Evolutionary conservation across 1,284 basidiomycete genomes (phyloP), one percentile per base, ranked within the genome.

Genomic region (Omphalotus olearius): DNA sequence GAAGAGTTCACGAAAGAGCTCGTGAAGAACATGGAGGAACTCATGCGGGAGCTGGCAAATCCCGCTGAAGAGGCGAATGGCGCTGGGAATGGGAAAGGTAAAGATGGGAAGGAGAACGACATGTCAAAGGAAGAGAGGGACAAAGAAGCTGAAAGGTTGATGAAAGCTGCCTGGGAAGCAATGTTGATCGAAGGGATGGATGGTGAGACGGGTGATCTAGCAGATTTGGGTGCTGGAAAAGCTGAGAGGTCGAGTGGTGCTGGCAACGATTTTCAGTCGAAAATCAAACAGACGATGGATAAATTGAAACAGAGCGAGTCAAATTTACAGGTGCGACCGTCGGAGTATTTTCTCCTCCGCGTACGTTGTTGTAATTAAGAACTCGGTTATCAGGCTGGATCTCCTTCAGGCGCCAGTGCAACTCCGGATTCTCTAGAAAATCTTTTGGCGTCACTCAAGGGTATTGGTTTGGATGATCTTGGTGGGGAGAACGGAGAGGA

Each of bases 11-110:
- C 87, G 39, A 74, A 78, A 38, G 85, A 91, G 62, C 75, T 97
- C 41, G 82, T 85, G 5, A 75, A 80, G 62, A 88, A 83, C 28
- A 96, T 98, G 93, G 90, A 93, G 64, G 73, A 73, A n/a, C 75
- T 97, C 42, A 82, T 97, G 74, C 76, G 77, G 17, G 86, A 85
- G 61, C 74, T 96, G 14, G 71, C 41, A 2, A 23, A 33, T 23
- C 23, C 23, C 5, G 23, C 23, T 10, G 13, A 9, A 2, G 30
- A 33, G 30, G 30, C 9, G 30, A 33, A 33, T 13, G 30, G 30
- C 9, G 57, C 50, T 17, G 58, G 39, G n/a, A 50, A 52, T 10
- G 30, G 30, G 7, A 33, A 33, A 13, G 30, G 7, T 33, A 56
- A 35, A 18, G 70, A 69, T 28, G 65, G 60, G 25, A 59, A 30